phyloP scores from a whole-genome alignment of 2,329 filamentous ascomycete genomes.

The Metarhizium rileyi region DNA sequence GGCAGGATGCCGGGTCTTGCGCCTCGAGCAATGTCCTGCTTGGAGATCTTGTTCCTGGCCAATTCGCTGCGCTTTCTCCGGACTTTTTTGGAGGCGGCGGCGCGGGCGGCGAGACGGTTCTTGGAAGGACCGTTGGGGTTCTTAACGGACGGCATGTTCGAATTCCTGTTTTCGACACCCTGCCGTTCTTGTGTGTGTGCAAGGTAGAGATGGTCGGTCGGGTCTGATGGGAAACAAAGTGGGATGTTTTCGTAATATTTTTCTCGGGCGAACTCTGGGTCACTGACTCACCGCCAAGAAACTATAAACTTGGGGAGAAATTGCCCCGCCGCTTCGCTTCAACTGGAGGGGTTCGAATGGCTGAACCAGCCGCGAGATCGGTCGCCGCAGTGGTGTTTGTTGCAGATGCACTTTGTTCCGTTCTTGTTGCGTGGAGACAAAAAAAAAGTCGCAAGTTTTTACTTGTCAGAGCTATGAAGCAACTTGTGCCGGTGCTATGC shows the following conservation, averaged over 20 bases:
- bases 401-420: too few species aligned
- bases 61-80: slow-evolving; percentile 31
- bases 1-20: slow-evolving; percentile 43
- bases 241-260: too few species aligned
- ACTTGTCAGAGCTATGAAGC: neutral
- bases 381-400: too few species aligned
- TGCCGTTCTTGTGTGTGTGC: neutral
- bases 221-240: neutral
- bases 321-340: too few species aligned
- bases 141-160: slow-evolving; percentile 43
- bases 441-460: neutral
- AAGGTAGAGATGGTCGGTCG: too few species aligned
- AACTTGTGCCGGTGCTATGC: neutral
- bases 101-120: slow-evolving; percentile 39
- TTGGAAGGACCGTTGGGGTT: slow-evolving; percentile 49
- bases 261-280: too few species aligned
- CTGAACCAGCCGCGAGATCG: too few species aligned
- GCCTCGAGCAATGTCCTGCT: slow-evolving; percentile 36
- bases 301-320: too few species aligned
- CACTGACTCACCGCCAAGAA: too few species aligned
- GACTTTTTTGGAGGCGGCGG: slow-evolving; percentile 33
- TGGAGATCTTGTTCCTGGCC: slow-evolving; percentile 29
- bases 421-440: too few species aligned
- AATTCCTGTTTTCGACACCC: neutral
- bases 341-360: too few species aligned